Evolutionary conservation across 2,329 filamentous ascomycete species (phyloP), one percentile per base, ranked within the genome.

Genomic region (Hypoxylon sp.): DNA sequence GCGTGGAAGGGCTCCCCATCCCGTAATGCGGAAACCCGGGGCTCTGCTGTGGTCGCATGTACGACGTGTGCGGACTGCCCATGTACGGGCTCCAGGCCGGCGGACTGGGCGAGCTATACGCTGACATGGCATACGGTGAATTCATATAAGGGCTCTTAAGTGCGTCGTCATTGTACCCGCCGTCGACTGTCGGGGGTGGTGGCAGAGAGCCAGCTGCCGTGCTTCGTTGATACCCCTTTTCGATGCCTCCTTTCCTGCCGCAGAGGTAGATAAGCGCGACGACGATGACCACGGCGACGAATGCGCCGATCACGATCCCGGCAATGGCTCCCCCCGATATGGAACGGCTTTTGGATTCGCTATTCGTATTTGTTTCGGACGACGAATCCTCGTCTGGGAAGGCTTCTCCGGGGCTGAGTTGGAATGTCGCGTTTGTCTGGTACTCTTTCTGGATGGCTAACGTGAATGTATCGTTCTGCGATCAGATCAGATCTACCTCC

Each of bases 371-470:
- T n/a, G n/a, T 21, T 27, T 8, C 51, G 9, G 45, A 54, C 48
- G 26, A 55, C 23, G 37, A 58, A 9, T 60, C 69, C 71, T 77
- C 85, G 2, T 76, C 74, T 0, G 84, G 85, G 60, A 81, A 81
- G 1, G 77, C 71, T 26, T 88, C 77, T 21, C 83, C 83, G 0
- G 86, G 86, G 7, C 79, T 75, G 8, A 88, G 74, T 67, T 84
- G 80, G 55, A 78, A 79, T 10, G 79, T 80, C 3, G 81, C 77
- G 41, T 78, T 77, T 18, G 77, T 67, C 2, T 83, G 81, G 24
- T 73, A 78, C 18, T 75, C 65, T 20, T 79, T 75, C 68, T 86
- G 84, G 5, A 72, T 65, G 6, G 78, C 74, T 35, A 82, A 75
- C 0, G 80, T 81, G 52, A 78, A 73, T 0, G 78, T 83, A 4